A percentile compares a stretch with the other conserved stretches of the same genome.
Evolutionary conservation across 176 grass and related monocot genomes (phyloP).

Genomic region (Juncus effusus): DNA sequence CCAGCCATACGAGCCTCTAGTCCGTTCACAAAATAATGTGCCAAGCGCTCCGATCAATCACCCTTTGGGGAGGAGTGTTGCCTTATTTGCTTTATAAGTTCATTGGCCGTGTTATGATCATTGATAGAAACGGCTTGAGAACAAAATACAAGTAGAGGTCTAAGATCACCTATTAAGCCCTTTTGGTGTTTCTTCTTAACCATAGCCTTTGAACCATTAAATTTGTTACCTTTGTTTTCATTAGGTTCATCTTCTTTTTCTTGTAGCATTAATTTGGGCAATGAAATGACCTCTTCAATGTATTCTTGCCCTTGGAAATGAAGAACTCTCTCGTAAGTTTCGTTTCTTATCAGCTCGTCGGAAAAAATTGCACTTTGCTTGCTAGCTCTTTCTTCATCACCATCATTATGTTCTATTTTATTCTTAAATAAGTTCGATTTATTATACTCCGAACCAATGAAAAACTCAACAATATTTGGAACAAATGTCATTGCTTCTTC

Average conservation of each 20-base stretch:
- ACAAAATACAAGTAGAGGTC: conserved; percentile 37
- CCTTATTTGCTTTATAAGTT: conserved; percentile 40
- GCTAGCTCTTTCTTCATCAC: conserved; percentile 33
- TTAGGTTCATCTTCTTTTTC: conserved; percentile 25
- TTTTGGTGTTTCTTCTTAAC: conserved; percentile 26
- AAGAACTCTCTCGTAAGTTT: conserved; percentile 39
- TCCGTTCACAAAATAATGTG: conserved; percentile 36
- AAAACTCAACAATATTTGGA: conserved; percentile 40
- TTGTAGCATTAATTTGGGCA: conserved; percentile 31
- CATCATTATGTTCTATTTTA: conserved; percentile 1
- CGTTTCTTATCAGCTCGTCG: conserved; percentile 31
- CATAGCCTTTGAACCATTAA: background rate
- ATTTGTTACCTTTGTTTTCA: background rate
- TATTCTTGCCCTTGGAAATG: conserved; percentile 22
- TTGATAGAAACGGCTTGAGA: conserved; percentile 35
- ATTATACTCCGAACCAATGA: conserved; percentile 23
- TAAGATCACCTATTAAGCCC: conserved; percentile 37
- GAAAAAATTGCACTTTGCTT: conserved; percentile 31
- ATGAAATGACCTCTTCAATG: conserved; percentile 16
- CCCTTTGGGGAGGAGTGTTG: conserved; percentile 36
- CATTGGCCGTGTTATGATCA: conserved; percentile 15
- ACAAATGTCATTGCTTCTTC: conserved; percentile 38
- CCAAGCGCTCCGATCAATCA: conserved; percentile 38
- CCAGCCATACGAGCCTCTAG: conserved; percentile 49
- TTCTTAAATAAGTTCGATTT: conserved; percentile 6